These are phyloP conservation scores for Auriscalpium microsporum DNA, from an alignment of 768 basidiomycete species.

Conservation along the genomic window DNA sequence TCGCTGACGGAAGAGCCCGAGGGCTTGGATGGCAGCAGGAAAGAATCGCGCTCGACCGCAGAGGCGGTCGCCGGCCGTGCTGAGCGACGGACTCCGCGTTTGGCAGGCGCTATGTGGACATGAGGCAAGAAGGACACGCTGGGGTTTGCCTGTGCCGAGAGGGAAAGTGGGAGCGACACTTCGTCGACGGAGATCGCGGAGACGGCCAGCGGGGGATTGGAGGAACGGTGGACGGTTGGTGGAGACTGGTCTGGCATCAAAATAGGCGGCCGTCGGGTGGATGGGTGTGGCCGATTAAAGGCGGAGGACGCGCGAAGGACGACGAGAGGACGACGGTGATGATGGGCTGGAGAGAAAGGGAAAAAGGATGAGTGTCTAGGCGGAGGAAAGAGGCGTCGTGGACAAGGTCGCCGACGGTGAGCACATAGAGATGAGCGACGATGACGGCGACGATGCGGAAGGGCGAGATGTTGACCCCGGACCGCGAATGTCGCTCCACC, in stretches of 20 bases:
- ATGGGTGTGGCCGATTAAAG: too few relatives aligned
- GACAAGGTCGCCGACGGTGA: background rate
- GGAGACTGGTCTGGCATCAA: background rate
- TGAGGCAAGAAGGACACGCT: constrained; percentile 25
- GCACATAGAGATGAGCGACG: too few relatives aligned
- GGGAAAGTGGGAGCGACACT: constrained; percentile 16
- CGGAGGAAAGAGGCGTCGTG: background rate
- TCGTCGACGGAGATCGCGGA: constrained; percentile 11
- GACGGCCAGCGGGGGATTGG: constrained; percentile 3
- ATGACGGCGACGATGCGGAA: background rate
- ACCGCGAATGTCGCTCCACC: too few relatives aligned
- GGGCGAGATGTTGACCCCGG: too few relatives aligned
- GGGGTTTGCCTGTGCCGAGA: constrained; percentile 14
- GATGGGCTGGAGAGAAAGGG: background rate
- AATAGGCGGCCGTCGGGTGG: background rate
- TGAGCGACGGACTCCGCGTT: constrained; percentile 21
- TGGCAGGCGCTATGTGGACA: constrained; percentile 17
- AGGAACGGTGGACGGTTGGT: constrained; percentile 1
- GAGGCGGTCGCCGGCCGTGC: constrained; percentile 38
- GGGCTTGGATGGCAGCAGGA: constrained; percentile 33
- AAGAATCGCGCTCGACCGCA: constrained; percentile 30
- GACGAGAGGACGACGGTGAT: background rate
- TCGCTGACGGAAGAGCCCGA: constrained; percentile 12
- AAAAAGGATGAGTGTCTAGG: too few relatives aligned
- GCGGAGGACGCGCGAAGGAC: too few relatives aligned